phyloP scores from a whole-genome alignment of 2,329 filamentous ascomycete genomes.

The Periglandula ipomoeae region DNA sequence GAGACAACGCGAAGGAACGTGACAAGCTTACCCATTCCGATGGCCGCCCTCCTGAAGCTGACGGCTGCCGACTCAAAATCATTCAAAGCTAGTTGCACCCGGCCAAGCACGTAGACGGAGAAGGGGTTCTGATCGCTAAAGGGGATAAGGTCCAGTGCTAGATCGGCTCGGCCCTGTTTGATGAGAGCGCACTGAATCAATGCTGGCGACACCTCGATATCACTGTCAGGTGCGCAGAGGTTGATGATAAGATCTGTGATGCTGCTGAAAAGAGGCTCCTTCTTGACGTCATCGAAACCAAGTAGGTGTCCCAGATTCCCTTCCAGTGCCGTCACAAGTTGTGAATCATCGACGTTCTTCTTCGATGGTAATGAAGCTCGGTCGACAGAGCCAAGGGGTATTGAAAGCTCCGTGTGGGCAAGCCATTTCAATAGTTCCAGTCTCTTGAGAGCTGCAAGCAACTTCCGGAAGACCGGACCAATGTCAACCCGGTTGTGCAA shows the following conservation, averaged over 20 bases:
- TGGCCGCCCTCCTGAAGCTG: conserved; percentile 74
- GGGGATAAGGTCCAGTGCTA: conserved; percentile 47
- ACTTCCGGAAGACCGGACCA: conserved; percentile 56
- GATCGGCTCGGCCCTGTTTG: conserved; percentile 48
- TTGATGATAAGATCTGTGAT: conserved; percentile 60
- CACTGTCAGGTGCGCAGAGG: conserved; percentile 54
- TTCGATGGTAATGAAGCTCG: conserved; percentile 27
- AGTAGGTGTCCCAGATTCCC: conserved; percentile 54
- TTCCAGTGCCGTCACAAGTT: conserved; percentile 49
- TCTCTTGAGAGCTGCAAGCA: conserved; percentile 63
- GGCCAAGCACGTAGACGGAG: conserved; percentile 76
- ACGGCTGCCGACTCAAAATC: conserved; percentile 65
- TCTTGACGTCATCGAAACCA: conserved; percentile 42
- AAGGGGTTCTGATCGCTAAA: conserved; percentile 51
- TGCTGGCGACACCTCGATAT: conserved; percentile 53
- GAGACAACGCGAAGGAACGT: no score
- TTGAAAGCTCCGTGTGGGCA: conserved; percentile 45
- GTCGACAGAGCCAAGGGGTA: conserved; percentile 34
- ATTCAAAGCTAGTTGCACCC: conserved; percentile 63
- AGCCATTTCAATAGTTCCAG: conserved; percentile 69
- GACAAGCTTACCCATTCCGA: conserved; percentile 60
- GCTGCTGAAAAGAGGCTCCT: conserved; percentile 45
- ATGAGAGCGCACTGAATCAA: conserved; percentile 55
- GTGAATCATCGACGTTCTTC: conserved; percentile 35
- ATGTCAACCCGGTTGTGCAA: conserved; percentile 54